Percentiles rank a stretch among this genome's conserved stretches.
phyloP scores from a whole-genome alignment of 768 basidiomycete genomes.

The Crepidotus variabilis region DNA sequence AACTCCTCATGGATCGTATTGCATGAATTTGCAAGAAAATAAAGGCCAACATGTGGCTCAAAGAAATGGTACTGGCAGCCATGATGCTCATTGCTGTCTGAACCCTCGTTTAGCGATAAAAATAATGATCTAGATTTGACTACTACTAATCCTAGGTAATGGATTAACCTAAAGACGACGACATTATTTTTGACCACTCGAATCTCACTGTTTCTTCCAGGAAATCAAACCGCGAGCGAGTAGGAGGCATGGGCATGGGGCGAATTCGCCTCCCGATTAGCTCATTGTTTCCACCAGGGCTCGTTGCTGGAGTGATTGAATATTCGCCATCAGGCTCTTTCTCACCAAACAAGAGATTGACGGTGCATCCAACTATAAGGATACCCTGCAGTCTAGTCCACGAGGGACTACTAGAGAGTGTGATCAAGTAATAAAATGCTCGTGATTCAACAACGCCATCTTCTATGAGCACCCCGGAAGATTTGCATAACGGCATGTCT shows the following conservation, averaged over 20 bases:
- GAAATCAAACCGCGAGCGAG: too few species aligned
- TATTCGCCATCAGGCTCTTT: background rate
- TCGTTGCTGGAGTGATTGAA: background rate
- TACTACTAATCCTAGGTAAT: background rate
- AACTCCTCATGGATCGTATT: background rate
- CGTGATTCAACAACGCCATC: background rate
- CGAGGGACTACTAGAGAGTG: background rate
- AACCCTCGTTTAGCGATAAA: background rate
- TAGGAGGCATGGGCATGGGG: too few species aligned
- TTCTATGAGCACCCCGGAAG: background rate
- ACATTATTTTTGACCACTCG: background rate
- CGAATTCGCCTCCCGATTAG: background rate
- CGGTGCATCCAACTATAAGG: background rate
- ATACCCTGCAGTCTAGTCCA: background rate
- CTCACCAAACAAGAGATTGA: background rate
- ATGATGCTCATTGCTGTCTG: background rate
- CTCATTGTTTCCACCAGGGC: background rate
- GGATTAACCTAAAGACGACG: background rate
- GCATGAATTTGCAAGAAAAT: background rate
- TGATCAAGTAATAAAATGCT: background rate
- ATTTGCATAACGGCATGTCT: background rate
- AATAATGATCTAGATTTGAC: background rate
- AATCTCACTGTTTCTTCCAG: background rate
- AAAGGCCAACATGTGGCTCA: background rate
- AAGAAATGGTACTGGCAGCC: background rate